phyloP scores from a whole-genome alignment of 1,284 basidiomycete species.

The Mycosarcoma mackinlayi region DNA sequence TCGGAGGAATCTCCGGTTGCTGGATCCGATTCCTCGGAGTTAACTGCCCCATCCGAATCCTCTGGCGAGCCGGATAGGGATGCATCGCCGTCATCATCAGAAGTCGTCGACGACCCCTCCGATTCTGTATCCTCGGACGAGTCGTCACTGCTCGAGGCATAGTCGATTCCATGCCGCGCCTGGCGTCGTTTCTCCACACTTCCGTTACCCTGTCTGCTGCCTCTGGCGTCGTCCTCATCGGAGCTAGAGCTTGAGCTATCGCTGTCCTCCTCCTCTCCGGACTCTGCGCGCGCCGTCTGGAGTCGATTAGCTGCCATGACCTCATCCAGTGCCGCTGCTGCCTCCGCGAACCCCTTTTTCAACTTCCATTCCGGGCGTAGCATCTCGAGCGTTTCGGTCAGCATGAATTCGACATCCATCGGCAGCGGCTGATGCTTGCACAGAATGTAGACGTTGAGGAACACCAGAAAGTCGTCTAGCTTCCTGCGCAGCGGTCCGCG shows the following conservation, averaged over 20 bases:
- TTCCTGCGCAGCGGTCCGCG: constrained; percentile 88
- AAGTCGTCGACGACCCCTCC: constrained; percentile 18
- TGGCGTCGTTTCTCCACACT: constrained; percentile 71
- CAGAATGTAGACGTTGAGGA: constrained; percentile 92
- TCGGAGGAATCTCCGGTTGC: too few species aligned
- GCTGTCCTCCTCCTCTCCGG: constrained; percentile 22
- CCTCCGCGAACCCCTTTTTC: constrained; percentile 82
- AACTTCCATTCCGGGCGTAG: constrained; percentile 68
- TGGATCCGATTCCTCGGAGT: constrained; percentile 8
- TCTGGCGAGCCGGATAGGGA: constrained; percentile 13
- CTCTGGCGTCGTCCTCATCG: constrained; percentile 45
- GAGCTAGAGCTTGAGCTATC: constrained; percentile 20
- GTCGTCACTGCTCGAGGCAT: constrained; percentile 16
- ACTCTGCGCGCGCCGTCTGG: constrained; percentile 14
- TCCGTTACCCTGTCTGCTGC: constrained; percentile 69
- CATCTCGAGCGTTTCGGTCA: constrained; percentile 85
- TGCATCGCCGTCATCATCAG: too few species aligned
- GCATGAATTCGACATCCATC: constrained; percentile 98
- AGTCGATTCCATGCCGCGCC: constrained; percentile 75
- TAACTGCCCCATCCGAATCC: constrained; percentile 12
- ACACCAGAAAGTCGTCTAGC: constrained; percentile 88
- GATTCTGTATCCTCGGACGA: constrained; percentile 10
- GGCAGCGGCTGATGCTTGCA: constrained; percentile 84
- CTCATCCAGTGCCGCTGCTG: constrained; percentile 85
- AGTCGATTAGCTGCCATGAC: constrained; percentile 75